Conservation (phyloP, 805 yeast genomes). For the Ogataea siamensis region DNA sequence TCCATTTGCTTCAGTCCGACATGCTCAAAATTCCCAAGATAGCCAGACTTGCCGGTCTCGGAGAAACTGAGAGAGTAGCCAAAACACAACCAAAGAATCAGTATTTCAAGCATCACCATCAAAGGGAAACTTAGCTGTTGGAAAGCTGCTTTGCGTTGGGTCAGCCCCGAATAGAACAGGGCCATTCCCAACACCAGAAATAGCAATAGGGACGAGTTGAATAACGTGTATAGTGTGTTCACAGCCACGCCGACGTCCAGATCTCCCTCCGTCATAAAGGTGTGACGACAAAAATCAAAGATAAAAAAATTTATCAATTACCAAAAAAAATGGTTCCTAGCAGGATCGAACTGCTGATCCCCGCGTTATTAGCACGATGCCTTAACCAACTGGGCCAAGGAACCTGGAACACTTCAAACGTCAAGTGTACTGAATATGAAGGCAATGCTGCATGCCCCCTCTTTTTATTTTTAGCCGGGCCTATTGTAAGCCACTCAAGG, state of each 20-base stretch:
- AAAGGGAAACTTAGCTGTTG: conserved; percentile 74
- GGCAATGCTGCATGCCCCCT: background rate
- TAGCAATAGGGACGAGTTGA: conserved; percentile 60
- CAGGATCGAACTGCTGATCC: conserved; percentile 87
- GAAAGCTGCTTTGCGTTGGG: conserved; percentile 76
- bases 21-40: conserved; percentile 72
- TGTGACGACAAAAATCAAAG: no score
- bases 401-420: conserved; percentile 20
- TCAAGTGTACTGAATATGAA: background rate
- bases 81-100: conserved; percentile 89
- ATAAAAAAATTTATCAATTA: background rate
- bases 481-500: background rate
- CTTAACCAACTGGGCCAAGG: conserved; percentile 46
- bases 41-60: conserved; percentile 56
- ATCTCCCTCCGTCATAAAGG: background rate
- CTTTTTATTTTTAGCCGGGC: background rate
- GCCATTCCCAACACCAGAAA: conserved; percentile 89
- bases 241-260: conserved; percentile 6
- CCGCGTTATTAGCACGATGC: conserved; percentile 45
- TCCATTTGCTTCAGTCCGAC: conserved; percentile 68
- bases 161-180: conserved; percentile 79
- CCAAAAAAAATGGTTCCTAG: conserved; percentile 61
- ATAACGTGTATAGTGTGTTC: conserved; percentile 40
- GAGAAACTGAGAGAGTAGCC: conserved; percentile 85
- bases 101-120: conserved; percentile 63